Conservation (phyloP, 2,329 filamentous ascomycete species). For the Hypoxylon sp. region DNA sequence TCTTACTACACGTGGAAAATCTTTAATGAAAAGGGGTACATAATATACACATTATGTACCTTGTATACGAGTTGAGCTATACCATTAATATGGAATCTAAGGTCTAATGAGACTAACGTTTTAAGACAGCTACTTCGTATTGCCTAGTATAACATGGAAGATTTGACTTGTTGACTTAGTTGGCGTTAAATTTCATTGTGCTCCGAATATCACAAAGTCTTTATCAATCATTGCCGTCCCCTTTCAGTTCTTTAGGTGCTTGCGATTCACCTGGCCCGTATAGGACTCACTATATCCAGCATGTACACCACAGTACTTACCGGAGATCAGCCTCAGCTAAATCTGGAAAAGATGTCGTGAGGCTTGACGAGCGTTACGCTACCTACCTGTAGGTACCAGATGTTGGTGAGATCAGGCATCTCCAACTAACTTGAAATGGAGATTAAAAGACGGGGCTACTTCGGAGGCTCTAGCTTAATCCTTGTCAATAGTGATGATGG, state of each 20-base stretch:
- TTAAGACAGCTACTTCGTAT: background rate
- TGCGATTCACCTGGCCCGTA: background rate
- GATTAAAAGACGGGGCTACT: conserved; percentile 45
- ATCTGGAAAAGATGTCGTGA: conserved; percentile 43
- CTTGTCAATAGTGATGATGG: conserved; percentile 41
- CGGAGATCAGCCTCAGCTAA: conserved; percentile 28
- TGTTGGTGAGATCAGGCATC: conserved; percentile 26
- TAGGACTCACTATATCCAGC: background rate
- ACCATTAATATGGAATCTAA: background rate
- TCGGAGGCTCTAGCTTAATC: conserved; percentile 47
- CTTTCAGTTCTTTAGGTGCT: background rate
- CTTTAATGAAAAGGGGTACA: conserved; percentile 23
- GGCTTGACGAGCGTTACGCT: conserved; percentile 25
- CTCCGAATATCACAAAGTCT: background rate
- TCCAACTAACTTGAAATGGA: conserved; percentile 33
- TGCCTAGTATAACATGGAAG: background rate
- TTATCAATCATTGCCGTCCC: background rate
- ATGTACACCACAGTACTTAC: conserved; percentile 4
- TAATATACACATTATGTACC: conserved; percentile 13
- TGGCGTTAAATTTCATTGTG: background rate
- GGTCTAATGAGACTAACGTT: background rate
- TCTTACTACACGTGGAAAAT: conserved; percentile 30
- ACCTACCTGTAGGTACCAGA: conserved; percentile 5
- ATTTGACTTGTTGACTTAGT: background rate
- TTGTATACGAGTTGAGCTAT: background rate